Conservation (phyloP, 1,139 yeast species). For the Zhuliangozyma parablackwelliae region DNA sequence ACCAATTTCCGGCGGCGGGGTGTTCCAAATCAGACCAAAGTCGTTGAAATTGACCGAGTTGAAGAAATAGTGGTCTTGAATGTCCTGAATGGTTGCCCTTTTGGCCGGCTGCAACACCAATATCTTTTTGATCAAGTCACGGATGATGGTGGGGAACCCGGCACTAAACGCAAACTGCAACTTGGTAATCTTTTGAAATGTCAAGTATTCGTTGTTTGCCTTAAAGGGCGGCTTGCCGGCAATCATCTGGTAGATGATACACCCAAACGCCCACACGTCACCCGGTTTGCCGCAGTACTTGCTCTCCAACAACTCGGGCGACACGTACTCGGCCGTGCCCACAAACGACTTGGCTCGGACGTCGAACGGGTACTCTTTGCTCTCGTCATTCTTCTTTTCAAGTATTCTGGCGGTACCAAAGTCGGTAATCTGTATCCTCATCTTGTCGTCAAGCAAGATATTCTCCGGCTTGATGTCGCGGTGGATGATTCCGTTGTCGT, state of each 20-base stretch:
- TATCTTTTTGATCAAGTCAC: conserved; percentile 44
- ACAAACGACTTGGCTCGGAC: conserved; percentile 67
- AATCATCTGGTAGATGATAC: conserved; percentile 70
- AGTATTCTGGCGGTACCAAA: conserved; percentile 74
- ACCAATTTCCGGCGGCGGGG: conserved; percentile 67
- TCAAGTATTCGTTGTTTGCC: conserved; percentile 69
- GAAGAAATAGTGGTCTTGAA: conserved; percentile 65
- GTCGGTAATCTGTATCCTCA: conserved; percentile 71
- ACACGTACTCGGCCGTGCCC: conserved; percentile 81
- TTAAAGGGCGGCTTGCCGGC: conserved; percentile 80
- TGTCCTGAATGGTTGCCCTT: conserved; percentile 34
- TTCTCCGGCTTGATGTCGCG: conserved; percentile 80
- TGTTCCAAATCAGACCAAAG: conserved; percentile 62
- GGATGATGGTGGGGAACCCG: conserved; percentile 43
- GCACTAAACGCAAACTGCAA: conserved; percentile 64
- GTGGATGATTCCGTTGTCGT: conserved; percentile 73
- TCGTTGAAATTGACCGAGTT: conserved; percentile 61
- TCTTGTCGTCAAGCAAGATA: conserved; percentile 58
- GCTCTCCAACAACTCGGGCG: conserved; percentile 67
- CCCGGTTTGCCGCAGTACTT: conserved; percentile 73
- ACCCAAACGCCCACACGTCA: conserved; percentile 81
- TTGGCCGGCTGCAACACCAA: conserved; percentile 42
- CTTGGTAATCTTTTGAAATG: conserved; percentile 49
- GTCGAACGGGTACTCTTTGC: conserved; percentile 42
- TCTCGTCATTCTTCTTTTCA: conserved; percentile 38